These are phyloP conservation scores for Chlorella ohadii DNA, from an alignment of 139 green algal genomes.

Conservation along the genomic window DNA sequence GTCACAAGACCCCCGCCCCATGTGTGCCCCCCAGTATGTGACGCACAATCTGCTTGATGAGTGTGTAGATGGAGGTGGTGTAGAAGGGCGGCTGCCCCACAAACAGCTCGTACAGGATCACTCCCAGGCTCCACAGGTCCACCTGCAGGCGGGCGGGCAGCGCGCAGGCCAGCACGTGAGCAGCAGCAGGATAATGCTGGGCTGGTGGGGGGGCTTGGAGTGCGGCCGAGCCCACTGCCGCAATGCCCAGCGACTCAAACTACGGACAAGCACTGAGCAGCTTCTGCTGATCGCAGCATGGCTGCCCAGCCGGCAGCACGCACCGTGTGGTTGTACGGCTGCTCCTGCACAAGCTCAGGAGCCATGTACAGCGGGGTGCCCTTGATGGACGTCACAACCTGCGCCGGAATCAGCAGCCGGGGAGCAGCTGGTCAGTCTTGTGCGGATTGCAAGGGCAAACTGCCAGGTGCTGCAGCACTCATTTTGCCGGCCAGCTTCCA, in stretches of 20 bases:
- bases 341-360: constrained; percentile 98
- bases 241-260: too few species aligned
- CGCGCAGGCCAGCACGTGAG: not conserved
- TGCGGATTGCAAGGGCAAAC: too few species aligned
- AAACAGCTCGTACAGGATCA: constrained; percentile 99
- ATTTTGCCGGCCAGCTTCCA: too few species aligned
- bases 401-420: too few species aligned
- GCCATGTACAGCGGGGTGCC: constrained; percentile 99
- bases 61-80: constrained; percentile 97
- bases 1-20: too few species aligned
- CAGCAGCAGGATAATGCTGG: not conserved
- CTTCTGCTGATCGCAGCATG: too few species aligned
- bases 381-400: constrained; percentile 90
- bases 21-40: too few species aligned
- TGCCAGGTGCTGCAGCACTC: too few species aligned
- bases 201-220: too few species aligned
- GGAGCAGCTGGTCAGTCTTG: too few species aligned
- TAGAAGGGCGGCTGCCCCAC: constrained; percentile 98
- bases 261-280: too few species aligned
- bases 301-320: not conserved
- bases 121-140: constrained; percentile 97
- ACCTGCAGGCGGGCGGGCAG: constrained; percentile 56
- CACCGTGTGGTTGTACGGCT: constrained; percentile 95
- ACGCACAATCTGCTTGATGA: constrained; percentile 97
- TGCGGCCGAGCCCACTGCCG: too few species aligned